Conservation (phyloP, 2,329 filamentous ascomycete species). For the Colletotrichum sp. region DNA sequence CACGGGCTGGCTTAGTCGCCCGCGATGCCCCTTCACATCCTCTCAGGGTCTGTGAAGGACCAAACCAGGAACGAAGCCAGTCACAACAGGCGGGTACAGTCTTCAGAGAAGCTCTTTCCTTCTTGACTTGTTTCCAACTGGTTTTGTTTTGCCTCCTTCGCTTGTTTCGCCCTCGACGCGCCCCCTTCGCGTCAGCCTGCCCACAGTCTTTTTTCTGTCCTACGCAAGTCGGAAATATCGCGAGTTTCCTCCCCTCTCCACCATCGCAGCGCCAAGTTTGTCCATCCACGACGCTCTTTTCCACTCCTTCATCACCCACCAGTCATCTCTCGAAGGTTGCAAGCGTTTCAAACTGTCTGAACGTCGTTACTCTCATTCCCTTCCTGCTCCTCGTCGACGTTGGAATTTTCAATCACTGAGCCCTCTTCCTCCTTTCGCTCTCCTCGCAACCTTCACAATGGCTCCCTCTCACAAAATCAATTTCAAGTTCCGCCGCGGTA, state of each 20-base stretch:
- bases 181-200: neutral
- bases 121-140: neutral
- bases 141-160: neutral
- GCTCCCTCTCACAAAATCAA: neutral
- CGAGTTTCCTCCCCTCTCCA: neutral
- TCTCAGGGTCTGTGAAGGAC: neutral
- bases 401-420: neutral
- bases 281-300: neutral
- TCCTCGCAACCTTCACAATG: neutral
- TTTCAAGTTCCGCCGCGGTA: neutral
- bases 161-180: neutral
- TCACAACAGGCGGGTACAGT: neutral
- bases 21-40: neutral
- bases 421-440: neutral
- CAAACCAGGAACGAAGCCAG: neutral
- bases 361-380: neutral
- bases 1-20: neutral
- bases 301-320: too few species aligned
- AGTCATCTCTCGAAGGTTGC: neutral
- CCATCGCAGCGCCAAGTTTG: neutral
- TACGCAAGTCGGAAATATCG: neutral
- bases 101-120: neutral
- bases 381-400: neutral
- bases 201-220: neutral
- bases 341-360: neutral